These are phyloP conservation scores for maize (Zea mays) DNA, from an alignment of 176 grass and related monocot genomes.

Conservation along the genomic window DNA sequence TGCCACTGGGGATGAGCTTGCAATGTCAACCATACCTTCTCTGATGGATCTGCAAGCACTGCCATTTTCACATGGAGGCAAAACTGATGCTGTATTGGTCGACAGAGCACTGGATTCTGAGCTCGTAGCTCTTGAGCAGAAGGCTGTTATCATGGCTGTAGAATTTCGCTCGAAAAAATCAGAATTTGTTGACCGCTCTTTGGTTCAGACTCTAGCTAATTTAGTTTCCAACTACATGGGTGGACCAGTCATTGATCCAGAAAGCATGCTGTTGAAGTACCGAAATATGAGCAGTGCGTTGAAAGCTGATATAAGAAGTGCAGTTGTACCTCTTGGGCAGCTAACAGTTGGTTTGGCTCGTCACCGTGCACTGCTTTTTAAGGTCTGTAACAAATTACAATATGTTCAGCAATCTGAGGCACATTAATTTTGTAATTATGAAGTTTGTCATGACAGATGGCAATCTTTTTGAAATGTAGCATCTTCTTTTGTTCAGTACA, in stretches of 20 bases:
- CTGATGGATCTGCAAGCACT: slow-evolving; percentile 60
- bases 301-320: slow-evolving; percentile 56
- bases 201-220: slow-evolving; percentile 67
- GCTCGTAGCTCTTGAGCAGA: slow-evolving; percentile 74
- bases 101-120: slow-evolving; percentile 72
- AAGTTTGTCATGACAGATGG: slow-evolving; percentile 12
- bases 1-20: slow-evolving; percentile 41
- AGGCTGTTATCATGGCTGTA: slow-evolving; percentile 54
- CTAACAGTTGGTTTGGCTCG: slow-evolving; percentile 79
- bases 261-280: slow-evolving; percentile 62
- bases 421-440: background rate
- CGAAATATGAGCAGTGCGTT: slow-evolving; percentile 47
- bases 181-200: slow-evolving; percentile 55
- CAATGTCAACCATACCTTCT: slow-evolving; percentile 67
- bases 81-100: slow-evolving; percentile 77
- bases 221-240: slow-evolving; percentile 89
- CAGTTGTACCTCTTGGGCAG: slow-evolving; percentile 67
- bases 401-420: slow-evolving; percentile 2
- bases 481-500: slow-evolving; percentile 17
- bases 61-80: slow-evolving; percentile 53
- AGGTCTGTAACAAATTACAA: slow-evolving; percentile 57
- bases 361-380: slow-evolving; percentile 92
- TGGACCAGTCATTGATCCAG: slow-evolving; percentile 65
- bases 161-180: slow-evolving; percentile 51
- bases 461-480: slow-evolving; percentile 35